Percentiles rank a stretch among this genome's conserved stretches.
These are phyloP conservation scores for Tilletiaria anomala DNA, from an alignment of 1,284 basidiomycete genomes.

Conservation along the genomic window DNA sequence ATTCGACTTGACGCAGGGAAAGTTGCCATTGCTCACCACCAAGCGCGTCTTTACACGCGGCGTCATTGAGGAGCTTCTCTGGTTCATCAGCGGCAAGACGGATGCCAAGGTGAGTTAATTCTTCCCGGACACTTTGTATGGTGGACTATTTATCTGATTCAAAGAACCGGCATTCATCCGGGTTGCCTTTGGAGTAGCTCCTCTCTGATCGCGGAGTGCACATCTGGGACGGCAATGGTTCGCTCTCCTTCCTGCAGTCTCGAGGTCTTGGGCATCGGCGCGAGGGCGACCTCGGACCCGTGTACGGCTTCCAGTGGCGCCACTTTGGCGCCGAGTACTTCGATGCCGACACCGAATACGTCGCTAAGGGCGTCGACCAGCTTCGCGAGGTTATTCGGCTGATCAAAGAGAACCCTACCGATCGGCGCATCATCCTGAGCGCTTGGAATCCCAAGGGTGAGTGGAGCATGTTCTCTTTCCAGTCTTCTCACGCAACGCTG, in stretches of 20 bases:
- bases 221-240: constrained; percentile 97
- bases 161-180: not conserved
- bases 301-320: constrained; percentile 97
- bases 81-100: constrained; percentile 80
- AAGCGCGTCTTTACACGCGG: constrained; percentile 86
- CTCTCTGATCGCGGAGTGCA: constrained; percentile 73
- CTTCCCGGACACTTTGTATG: not conserved
- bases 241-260: constrained; percentile 67
- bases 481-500: not conserved
- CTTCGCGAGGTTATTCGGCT: constrained; percentile 71
- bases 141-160: not conserved
- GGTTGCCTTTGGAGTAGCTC: constrained; percentile 20
- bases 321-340: constrained; percentile 86
- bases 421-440: constrained; percentile 83
- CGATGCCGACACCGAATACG: constrained; percentile 62
- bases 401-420: constrained; percentile 84
- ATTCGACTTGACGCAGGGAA: constrained; percentile 20
- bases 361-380: constrained; percentile 84
- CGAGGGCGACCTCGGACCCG: constrained; percentile 85
- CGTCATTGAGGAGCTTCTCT: constrained; percentile 84
- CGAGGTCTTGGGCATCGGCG: constrained; percentile 68
- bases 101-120: constrained; percentile 48
- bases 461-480: constrained; percentile 12
- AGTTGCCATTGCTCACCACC: constrained; percentile 77
- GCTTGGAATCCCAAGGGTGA: constrained; percentile 94